Evolutionary conservation across 2,329 filamentous ascomycete genomes (phyloP).

Genomic region (Periconia sp.): DNA sequence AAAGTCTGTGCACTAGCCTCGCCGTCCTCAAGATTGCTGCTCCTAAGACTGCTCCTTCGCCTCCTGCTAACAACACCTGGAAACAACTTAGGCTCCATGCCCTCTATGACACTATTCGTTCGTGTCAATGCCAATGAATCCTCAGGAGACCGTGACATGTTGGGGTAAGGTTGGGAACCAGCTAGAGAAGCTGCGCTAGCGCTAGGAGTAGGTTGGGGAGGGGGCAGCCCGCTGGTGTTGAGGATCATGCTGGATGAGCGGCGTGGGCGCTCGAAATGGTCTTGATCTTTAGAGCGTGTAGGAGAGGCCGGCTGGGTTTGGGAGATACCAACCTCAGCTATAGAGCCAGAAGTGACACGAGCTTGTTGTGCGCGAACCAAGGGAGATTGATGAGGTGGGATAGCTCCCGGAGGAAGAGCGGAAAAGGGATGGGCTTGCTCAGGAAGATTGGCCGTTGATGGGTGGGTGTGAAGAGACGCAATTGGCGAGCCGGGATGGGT

Average conservation of each 20-base stretch:
- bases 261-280: constrained; percentile 28
- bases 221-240: constrained; percentile 26
- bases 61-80: constrained; percentile 68
- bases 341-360: constrained; percentile 36
- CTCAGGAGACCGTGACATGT: constrained; percentile 10
- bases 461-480: constrained; percentile 49
- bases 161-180: background rate
- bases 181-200: too few species aligned
- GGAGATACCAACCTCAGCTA: constrained; percentile 21
- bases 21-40: constrained; percentile 26
- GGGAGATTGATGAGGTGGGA: constrained; percentile 30
- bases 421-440: constrained; percentile 38
- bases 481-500: constrained; percentile 47
- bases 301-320: constrained; percentile 32
- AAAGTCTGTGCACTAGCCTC: constrained; percentile 7
- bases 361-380: constrained; percentile 44
- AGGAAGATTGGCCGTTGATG: constrained; percentile 44
- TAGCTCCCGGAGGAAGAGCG: constrained; percentile 36
- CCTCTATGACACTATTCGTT: constrained; percentile 43
- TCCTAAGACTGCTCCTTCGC: constrained; percentile 41
- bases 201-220: constrained; percentile 23
- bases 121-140: constrained; percentile 26
- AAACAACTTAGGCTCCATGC: constrained; percentile 72
- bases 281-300: constrained; percentile 23
- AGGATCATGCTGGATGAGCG: constrained; percentile 39